Percentiles rank a stretch among this genome's conserved stretches.
Conservation (phyloP, 441 rosid species). For the Arabidopsis hybrid region DNA sequence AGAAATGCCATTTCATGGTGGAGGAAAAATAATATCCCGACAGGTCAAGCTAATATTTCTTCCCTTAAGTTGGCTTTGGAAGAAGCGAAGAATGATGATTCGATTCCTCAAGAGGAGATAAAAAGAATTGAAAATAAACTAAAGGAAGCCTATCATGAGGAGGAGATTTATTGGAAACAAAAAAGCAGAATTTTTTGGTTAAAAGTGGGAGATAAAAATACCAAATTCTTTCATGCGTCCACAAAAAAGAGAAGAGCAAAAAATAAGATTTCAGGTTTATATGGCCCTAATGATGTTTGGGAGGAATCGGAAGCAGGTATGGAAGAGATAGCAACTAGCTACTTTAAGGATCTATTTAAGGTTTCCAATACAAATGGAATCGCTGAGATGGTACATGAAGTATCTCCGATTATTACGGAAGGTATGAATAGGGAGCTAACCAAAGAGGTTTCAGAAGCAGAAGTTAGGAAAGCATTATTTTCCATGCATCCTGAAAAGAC, state of each 20-base stretch:
- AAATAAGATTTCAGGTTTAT: background rate
- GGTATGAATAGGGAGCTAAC: background rate
- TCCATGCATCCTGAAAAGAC: no score
- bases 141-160: background rate
- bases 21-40: background rate
- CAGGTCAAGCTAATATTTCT: rapidly evolving
- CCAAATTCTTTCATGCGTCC: background rate
- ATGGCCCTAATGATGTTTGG: background rate
- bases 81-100: background rate
- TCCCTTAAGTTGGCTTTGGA: background rate
- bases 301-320: no score
- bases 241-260: background rate
- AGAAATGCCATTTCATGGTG: background rate
- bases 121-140: background rate
- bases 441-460: no score
- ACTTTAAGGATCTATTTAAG: no score
- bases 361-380: no score
- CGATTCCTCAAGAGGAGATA: background rate
- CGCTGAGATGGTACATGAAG: no score
- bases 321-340: no score
- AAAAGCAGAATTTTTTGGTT: background rate
- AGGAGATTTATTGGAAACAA: background rate
- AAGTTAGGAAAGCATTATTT: no score
- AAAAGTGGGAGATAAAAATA: background rate
- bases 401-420: no score